Evolutionary conservation across 2,329 filamentous ascomycete genomes (phyloP).

Genomic region (Penicillium glabrum): DNA sequence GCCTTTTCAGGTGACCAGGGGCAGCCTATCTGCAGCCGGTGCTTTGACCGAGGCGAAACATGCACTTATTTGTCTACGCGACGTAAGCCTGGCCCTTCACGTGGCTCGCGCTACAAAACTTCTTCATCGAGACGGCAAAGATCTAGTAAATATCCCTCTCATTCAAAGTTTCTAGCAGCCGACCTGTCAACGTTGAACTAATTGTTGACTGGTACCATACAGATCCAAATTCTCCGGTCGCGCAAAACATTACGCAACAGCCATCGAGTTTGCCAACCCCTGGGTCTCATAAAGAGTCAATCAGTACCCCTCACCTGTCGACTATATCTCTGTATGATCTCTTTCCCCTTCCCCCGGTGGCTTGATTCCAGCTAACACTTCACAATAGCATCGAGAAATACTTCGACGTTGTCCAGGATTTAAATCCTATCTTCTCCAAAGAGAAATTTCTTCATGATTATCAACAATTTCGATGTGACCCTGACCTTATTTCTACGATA

Average conservation of each 20-base stretch:
- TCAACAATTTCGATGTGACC: slow-evolving; percentile 13
- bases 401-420: slow-evolving; percentile 31
- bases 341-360: not conserved
- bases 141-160: not conserved
- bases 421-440: slow-evolving; percentile 31
- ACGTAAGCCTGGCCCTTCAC: slow-evolving; percentile 33
- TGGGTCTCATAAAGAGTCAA: not conserved
- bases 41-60: slow-evolving; percentile 24
- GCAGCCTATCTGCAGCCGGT: slow-evolving; percentile 36
- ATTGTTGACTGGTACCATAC: not conserved
- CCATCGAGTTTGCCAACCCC: not conserved
- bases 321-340: not conserved
- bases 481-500: slow-evolving; percentile 26
- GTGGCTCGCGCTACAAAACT: slow-evolving; percentile 22
- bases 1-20: slow-evolving; percentile 29
- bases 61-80: slow-evolving; percentile 32
- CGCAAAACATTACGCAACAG: not conserved
- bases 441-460: slow-evolving; percentile 26
- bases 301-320: not conserved
- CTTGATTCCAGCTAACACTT: not conserved
- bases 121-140: not conserved
- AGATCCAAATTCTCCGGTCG: not conserved
- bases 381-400: slow-evolving; percentile 22
- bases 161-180: not conserved
- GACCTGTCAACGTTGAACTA: not conserved